Conservation (phyloP, 2,329 filamentous ascomycete species). For the Setomelanomma holmii region DNA sequence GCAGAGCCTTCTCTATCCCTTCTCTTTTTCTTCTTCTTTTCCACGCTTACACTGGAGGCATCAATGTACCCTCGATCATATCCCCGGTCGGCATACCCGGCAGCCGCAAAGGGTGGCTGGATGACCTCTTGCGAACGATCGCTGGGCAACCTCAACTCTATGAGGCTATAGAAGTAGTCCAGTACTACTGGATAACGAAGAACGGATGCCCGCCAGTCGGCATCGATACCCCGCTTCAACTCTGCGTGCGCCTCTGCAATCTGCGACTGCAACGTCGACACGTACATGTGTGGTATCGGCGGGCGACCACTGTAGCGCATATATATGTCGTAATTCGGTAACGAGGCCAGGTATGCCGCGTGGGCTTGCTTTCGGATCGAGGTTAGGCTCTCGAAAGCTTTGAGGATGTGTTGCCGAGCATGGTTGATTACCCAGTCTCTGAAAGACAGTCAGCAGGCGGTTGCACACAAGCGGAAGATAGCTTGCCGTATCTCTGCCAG, state of each 20-base stretch:
- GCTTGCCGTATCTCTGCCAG: slow-evolving; percentile 45
- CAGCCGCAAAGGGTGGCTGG: slow-evolving; percentile 49
- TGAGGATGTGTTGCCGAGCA: slow-evolving; percentile 54
- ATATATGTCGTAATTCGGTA: slow-evolving; percentile 57
- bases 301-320: slow-evolving; percentile 54
- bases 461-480: neutral
- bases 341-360: slow-evolving; percentile 51
- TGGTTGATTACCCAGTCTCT: slow-evolving; percentile 58
- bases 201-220: slow-evolving; percentile 78
- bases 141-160: slow-evolving; percentile 69
- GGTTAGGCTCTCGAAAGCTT: slow-evolving; percentile 52
- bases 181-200: slow-evolving; percentile 80
- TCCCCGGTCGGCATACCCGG: slow-evolving; percentile 47
- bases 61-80: slow-evolving; percentile 45
- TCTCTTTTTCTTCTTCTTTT: slow-evolving; percentile 46
- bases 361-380: slow-evolving; percentile 51
- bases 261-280: slow-evolving; percentile 56
- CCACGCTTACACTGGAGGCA: slow-evolving; percentile 29
- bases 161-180: slow-evolving; percentile 78
- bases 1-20: slow-evolving; percentile 38
- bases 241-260: slow-evolving; percentile 69
- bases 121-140: slow-evolving; percentile 55
- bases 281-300: slow-evolving; percentile 50
- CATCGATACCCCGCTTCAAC: slow-evolving; percentile 76
- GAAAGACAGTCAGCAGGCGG: slow-evolving; percentile 21